Conservation (phyloP, 2,329 filamentous ascomycete species). For the Triangularia verruculosa region DNA sequence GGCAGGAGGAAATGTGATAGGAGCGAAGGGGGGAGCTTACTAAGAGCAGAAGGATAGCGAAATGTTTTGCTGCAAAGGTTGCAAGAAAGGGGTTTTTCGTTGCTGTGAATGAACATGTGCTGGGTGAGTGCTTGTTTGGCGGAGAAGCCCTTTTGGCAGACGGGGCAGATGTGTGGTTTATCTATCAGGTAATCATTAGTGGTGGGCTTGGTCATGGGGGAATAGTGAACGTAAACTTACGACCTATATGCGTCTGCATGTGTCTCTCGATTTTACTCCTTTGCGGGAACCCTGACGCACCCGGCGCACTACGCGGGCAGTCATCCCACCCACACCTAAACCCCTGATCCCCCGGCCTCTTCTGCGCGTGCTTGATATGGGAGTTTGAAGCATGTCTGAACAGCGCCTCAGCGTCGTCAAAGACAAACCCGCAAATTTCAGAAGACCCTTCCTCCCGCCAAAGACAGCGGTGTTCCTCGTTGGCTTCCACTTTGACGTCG, state of each 20-base stretch:
- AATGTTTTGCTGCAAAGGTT: constrained; percentile 56
- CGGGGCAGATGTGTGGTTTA: constrained; percentile 56
- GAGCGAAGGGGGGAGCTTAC: constrained; percentile 40
- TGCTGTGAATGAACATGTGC: constrained; percentile 65
- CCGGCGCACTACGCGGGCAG: constrained; percentile 48
- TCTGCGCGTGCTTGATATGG: constrained; percentile 48
- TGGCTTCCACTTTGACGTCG: constrained; percentile 13
- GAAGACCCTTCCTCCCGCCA: constrained; percentile 30
- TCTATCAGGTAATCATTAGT: constrained; percentile 37
- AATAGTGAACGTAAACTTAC: constrained; percentile 40
- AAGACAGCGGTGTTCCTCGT: constrained; percentile 30
- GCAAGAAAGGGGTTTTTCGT: constrained; percentile 62
- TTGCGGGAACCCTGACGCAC: constrained; percentile 52
- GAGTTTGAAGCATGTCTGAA: constrained; percentile 53
- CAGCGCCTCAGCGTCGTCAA: constrained; percentile 46
- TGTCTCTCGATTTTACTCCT: constrained; percentile 64
- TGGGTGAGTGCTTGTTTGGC: constrained; percentile 66
- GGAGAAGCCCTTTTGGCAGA: constrained; percentile 58
- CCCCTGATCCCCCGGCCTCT: constrained; percentile 39
- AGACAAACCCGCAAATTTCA: constrained; percentile 33
- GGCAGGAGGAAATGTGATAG: not conserved
- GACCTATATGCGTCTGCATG: constrained; percentile 63
- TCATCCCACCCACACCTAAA: constrained; percentile 56
- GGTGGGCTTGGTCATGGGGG: not conserved
- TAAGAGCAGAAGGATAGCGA: constrained; percentile 65